Evolutionary conservation across 2,329 filamentous ascomycete genomes (phyloP).

Genomic region (Pyricularia pennisetigena): DNA sequence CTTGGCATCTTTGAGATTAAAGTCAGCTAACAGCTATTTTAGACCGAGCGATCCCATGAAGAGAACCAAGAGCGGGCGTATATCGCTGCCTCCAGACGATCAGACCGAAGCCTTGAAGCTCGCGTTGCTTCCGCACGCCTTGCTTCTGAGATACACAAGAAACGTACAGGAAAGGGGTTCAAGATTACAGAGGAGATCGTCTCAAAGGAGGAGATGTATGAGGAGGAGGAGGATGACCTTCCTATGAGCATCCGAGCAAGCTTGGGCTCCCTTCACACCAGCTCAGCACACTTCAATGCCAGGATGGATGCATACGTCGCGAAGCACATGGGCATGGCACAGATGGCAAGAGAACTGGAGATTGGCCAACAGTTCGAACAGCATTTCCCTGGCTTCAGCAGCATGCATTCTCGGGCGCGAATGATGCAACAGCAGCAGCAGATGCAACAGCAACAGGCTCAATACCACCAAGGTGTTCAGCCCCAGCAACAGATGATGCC

Average conservation of each 20-base stretch:
- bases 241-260: conserved; percentile 53
- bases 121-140: conserved; percentile 77
- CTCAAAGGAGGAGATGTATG: conserved; percentile 89
- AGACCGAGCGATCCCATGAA: conserved; percentile 69
- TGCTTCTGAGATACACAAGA: conserved; percentile 86
- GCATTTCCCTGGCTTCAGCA: conserved; percentile 29
- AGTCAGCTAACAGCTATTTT: conserved; percentile 18
- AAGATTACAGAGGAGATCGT: conserved; percentile 81
- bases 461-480: not conserved
- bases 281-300: conserved; percentile 50
- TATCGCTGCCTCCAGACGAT: conserved; percentile 80
- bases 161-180: conserved; percentile 72
- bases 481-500: not conserved
- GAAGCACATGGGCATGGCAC: conserved; percentile 32
- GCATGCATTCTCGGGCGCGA: conserved; percentile 18
- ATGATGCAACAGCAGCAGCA: conserved; percentile 14
- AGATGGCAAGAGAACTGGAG: conserved; percentile 31
- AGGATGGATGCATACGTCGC: conserved; percentile 41
- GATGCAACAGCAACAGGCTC: conserved; percentile 8
- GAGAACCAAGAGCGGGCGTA: conserved; percentile 85
- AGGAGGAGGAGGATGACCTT: conserved; percentile 81
- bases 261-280: conserved; percentile 51
- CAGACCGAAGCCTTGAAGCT: conserved; percentile 79
- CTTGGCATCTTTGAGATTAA: not conserved
- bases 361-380: conserved; percentile 36